These are phyloP conservation scores for Syzygium jambos DNA, from an alignment of 345 rosid genomes.

Conservation along the genomic window DNA sequence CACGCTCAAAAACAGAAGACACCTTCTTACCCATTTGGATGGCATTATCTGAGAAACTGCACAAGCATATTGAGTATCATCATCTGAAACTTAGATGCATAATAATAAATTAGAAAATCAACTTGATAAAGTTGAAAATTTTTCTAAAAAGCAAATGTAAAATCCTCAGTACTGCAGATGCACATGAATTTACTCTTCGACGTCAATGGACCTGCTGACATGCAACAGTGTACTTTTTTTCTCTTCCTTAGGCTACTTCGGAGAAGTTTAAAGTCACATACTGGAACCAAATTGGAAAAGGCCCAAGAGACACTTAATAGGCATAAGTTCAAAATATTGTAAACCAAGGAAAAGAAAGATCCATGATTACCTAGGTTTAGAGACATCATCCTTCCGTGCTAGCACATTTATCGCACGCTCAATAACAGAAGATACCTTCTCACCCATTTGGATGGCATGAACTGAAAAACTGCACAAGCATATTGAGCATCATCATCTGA, in stretches of 20 bases:
- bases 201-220: neutral
- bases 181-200: neutral
- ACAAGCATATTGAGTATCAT: constrained; percentile 7
- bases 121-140: neutral
- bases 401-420: constrained; percentile 77
- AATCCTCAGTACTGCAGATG: neutral
- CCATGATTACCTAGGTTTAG: constrained; percentile 35
- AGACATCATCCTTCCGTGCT: constrained; percentile 64
- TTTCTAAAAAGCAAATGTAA: neutral
- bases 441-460: constrained; percentile 88
- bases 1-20: constrained; percentile 72
- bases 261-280: neutral
- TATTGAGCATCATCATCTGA: constrained; percentile 1
- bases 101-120: neutral
- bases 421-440: constrained; percentile 74
- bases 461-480: constrained; percentile 67
- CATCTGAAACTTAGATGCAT: neutral
- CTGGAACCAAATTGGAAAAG: neutral
- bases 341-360: neutral
- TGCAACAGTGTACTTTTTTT: neutral
- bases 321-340: neutral
- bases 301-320: neutral
- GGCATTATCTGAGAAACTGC: constrained; percentile 88
- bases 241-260: neutral
- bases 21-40: constrained; percentile 90